A percentile compares a stretch with the other conserved stretches of the same genome.
Evolutionary conservation across 2,329 filamentous ascomycete species (phyloP).

Genomic region (Plenodomus biglobosus): DNA sequence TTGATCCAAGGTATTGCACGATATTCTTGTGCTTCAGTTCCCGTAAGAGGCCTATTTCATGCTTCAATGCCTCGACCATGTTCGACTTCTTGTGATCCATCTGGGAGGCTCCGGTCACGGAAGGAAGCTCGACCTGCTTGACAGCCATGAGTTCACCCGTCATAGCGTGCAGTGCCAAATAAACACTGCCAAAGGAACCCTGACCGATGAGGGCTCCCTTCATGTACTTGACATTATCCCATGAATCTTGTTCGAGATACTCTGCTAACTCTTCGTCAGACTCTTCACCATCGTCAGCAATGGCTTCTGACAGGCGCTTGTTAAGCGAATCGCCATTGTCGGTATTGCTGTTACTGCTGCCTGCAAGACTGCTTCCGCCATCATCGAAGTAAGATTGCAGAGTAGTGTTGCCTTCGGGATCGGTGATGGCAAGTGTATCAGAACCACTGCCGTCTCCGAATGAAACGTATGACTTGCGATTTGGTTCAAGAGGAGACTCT

Average conservation of each 20-base stretch:
- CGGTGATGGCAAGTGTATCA: slow-evolving; percentile 72
- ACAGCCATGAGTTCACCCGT: slow-evolving; percentile 97
- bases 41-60: slow-evolving; percentile 90
- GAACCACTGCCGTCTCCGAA: slow-evolving; percentile 70
- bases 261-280: slow-evolving; percentile 85
- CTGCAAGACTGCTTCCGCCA: slow-evolving; percentile 70
- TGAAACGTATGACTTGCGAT: slow-evolving; percentile 94
- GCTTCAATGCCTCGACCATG: slow-evolving; percentile 97
- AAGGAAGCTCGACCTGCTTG: slow-evolving; percentile 93
- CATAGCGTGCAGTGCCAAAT: slow-evolving; percentile 89
- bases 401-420: slow-evolving; percentile 69
- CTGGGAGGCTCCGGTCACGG: slow-evolving; percentile 70
- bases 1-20: slow-evolving; percentile 95
- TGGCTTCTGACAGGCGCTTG: slow-evolving; percentile 78
- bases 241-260: slow-evolving; percentile 89
- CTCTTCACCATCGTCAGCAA: slow-evolving; percentile 89
- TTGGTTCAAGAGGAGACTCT: slow-evolving; percentile 81
- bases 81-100: slow-evolving; percentile 88
- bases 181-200: slow-evolving; percentile 94
- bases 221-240: slow-evolving; percentile 99
- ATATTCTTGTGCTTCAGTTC: slow-evolving; percentile 96
- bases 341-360: slow-evolving; percentile 63
- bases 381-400: slow-evolving; percentile 86
- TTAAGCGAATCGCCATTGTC: slow-evolving; percentile 70
- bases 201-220: slow-evolving; percentile 96